These are phyloP conservation scores for Zygotorulaspora chibaensis DNA, from an alignment of 805 yeast genomes.

Conservation along the genomic window DNA sequence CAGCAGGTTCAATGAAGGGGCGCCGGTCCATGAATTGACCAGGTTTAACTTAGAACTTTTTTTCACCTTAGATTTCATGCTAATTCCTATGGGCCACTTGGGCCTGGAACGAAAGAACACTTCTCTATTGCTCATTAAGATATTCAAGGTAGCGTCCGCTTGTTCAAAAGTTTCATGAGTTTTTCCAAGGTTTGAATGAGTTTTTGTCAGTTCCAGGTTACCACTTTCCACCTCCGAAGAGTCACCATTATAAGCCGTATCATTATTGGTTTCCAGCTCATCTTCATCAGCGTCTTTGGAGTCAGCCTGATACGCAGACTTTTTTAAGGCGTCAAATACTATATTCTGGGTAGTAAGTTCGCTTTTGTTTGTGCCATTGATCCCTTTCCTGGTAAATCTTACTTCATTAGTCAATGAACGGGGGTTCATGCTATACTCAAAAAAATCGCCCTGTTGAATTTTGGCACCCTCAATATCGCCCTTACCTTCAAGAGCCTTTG, in stretches of 20 bases:
- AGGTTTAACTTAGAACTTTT: slow-evolving; percentile 13
- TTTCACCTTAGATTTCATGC: slow-evolving; percentile 24
- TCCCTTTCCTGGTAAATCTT: slow-evolving; percentile 1
- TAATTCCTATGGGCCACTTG: slow-evolving; percentile 30
- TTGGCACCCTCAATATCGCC: slow-evolving; percentile 3
- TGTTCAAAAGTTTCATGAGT: slow-evolving; percentile 25
- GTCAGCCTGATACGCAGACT: slow-evolving; percentile 5
- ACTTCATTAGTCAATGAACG: slow-evolving; percentile 6
- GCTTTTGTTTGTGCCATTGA: slow-evolving; percentile 1
- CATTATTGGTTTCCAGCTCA: not conserved
- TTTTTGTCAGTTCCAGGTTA: slow-evolving; percentile 5
- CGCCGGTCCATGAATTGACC: slow-evolving; percentile 26
- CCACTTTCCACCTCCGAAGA: slow-evolving; percentile 2
- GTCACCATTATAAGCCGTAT: not conserved
- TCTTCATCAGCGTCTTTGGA: slow-evolving; percentile 4
- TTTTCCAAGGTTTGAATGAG: slow-evolving; percentile 10
- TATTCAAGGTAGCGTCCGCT: slow-evolving; percentile 20
- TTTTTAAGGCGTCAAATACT: slow-evolving; percentile 1
- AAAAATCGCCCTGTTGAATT: slow-evolving; percentile 11
- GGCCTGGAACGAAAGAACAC: slow-evolving; percentile 22
- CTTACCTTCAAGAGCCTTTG: slow-evolving; percentile 16
- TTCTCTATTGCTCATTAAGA: slow-evolving; percentile 16
- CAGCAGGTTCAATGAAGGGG: slow-evolving; percentile 18
- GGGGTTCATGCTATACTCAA: slow-evolving; percentile 13
- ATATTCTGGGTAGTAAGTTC: slow-evolving; percentile 6